Percentiles rank a stretch among this genome's conserved stretches.
Evolutionary conservation across 2,329 filamentous ascomycete species (phyloP).

Genomic region (Hypoxylon sp.): DNA sequence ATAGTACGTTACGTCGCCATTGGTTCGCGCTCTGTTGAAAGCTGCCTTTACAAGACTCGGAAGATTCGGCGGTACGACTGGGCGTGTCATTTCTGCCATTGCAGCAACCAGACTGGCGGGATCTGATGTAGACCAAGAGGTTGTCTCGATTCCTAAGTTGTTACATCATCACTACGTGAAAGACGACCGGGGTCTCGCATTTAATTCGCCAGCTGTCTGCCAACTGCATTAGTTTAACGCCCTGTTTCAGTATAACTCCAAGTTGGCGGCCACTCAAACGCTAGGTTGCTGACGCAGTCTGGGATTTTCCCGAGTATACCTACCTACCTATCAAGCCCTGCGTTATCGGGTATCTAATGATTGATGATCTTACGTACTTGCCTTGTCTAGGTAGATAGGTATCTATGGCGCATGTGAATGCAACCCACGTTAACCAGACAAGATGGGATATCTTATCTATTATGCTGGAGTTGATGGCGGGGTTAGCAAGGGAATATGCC

Average conservation of each 20-base stretch:
- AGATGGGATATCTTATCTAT: constrained; percentile 26
- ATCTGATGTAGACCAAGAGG: constrained; percentile 1
- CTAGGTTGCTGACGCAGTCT: not conserved
- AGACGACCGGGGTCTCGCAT: not conserved
- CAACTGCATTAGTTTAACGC: not conserved
- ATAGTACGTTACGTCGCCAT: constrained; percentile 68
- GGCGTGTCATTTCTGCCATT: constrained; percentile 57
- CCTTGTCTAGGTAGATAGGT: not conserved
- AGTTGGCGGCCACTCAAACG: not conserved
- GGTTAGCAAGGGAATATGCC: constrained; percentile 19
- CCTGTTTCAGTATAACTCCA: not conserved
- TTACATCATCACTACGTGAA: constrained; percentile 21
- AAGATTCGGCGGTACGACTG: constrained; percentile 63
- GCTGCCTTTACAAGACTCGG: constrained; percentile 66
- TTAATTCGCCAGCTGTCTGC: not conserved
- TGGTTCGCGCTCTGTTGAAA: constrained; percentile 64
- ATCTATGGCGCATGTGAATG: constrained; percentile 16
- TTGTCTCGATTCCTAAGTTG: constrained; percentile 2
- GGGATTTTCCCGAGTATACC: not conserved
- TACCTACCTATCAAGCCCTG: constrained; percentile 2
- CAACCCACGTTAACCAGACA: constrained; percentile 21
- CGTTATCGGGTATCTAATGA: constrained; percentile 2
- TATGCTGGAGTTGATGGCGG: constrained; percentile 18
- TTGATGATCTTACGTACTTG: constrained; percentile 25
- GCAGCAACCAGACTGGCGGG: not conserved